Base-by-base conservation (phyloP, 106 monocot genomes). In the Apostasia shenzhenica region DNA sequence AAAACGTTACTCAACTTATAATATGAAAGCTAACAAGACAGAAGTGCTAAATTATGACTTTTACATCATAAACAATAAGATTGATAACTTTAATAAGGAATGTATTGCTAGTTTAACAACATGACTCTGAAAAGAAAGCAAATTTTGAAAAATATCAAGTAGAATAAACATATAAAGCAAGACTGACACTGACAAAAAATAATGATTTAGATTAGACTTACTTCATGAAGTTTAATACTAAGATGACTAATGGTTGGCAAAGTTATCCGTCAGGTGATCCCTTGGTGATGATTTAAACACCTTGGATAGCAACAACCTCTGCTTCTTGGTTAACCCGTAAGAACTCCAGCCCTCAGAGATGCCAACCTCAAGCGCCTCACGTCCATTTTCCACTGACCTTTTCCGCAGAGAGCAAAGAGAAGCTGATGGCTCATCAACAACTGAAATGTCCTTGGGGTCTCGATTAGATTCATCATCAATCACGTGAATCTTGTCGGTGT, bases 251-350 rank as follows among this genome's bases (percentile, higher is more conserved):
- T 13, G 53, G 26, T 26, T 26, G 26, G 26, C 26, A 26, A 26
- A 26, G 11, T 2, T 57, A 14, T 77, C 52, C 60, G 80, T 93
- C 86, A 74, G 86, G 70, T 86, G 72, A 61, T 73, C 55, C 8
- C 87, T 84, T 37, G 85, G 55, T 42, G 86, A 82, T 3, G 90
- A 77, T 26, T 73, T 49, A 73, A 94, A 90, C n/a, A 90, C 82
- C 67, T 77, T 72, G 1, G 51, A 8, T 11, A 94, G 62, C 41
- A 81, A 54, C 47, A 76, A 54, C 55, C 64, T 82, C 66, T 90
- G 73, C 55, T 76, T 78, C 75, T 75, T 87, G 12, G 75, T 64
- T 55, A 94, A 48, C 48, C 69, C 82, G 57, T 48, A 71, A 7
- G 65, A 38, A 38, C 54, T 51, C 13, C 13, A 58, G 12, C 61